Evolutionary conservation across 2,329 filamentous ascomycete genomes (phyloP).

Genomic region (Aspergillus intermedius): DNA sequence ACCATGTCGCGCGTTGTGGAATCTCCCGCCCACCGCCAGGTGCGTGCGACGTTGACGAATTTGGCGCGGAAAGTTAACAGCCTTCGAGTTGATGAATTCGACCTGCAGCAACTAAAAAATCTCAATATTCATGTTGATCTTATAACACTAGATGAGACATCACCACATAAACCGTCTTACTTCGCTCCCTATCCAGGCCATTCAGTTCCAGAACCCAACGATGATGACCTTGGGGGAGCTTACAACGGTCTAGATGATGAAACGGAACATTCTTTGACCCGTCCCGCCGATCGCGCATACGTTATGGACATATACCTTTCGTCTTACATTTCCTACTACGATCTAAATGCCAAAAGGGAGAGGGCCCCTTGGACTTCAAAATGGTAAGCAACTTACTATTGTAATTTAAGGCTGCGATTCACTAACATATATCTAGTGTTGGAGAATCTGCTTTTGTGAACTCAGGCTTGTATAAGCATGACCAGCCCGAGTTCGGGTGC

Average conservation of each 20-base stretch:
- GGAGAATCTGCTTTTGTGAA: constrained; percentile 7
- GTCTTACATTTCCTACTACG: constrained; percentile 3
- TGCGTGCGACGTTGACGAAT: constrained; percentile 1
- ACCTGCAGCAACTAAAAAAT: constrained; percentile 2
- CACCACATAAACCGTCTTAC: neutral
- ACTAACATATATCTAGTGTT: constrained; percentile 3
- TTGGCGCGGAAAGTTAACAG: constrained; percentile 1
- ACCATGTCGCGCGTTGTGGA: constrained; percentile 1
- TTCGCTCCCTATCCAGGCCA: constrained; percentile 5
- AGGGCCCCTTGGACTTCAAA: constrained; percentile 3
- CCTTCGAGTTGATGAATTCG: constrained; percentile 3
- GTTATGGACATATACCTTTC: constrained; percentile 2
- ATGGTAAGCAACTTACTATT: constrained; percentile 3
- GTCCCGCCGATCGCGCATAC: constrained; percentile 3
- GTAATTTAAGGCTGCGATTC: neutral
- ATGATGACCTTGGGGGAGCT: neutral
- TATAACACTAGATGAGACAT: constrained; percentile 1
- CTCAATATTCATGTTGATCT: constrained; percentile 2
- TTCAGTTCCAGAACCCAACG: constrained; percentile 1
- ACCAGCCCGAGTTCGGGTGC: constrained; percentile 8
- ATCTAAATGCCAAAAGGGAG: neutral
- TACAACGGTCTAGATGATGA: constrained; percentile 4
- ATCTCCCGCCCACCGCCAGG: constrained; percentile 1
- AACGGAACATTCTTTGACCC: constrained; percentile 1
- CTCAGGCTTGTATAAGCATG: constrained; percentile 6